A percentile compares a stretch with the other conserved stretches of the same genome.
phyloP scores from a whole-genome alignment of 1,284 basidiomycete genomes.

The Heterobasidion irregulare region DNA sequence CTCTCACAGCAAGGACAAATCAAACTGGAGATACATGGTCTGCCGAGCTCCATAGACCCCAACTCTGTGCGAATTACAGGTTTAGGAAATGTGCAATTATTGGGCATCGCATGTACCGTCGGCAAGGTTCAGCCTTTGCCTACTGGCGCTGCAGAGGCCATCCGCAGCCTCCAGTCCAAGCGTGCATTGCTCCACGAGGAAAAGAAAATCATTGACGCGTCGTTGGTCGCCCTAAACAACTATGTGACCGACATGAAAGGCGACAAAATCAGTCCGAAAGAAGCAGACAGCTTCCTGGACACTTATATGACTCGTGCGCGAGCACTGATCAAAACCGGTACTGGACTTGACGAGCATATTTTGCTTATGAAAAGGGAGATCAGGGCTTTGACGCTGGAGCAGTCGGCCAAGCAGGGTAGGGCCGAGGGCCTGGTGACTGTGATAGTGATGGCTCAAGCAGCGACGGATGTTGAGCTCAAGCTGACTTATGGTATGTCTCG shows the following conservation, averaged over 20 bases:
- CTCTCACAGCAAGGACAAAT: conserved; percentile 36
- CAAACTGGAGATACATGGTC: conserved; percentile 34
- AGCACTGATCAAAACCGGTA: conserved; percentile 26
- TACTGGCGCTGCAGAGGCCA: conserved; percentile 20
- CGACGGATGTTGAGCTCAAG: conserved; percentile 31
- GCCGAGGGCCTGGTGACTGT: conserved; percentile 28
- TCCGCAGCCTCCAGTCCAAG: conserved; percentile 26
- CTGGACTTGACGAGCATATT: conserved; percentile 31
- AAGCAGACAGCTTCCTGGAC: conserved; percentile 27
- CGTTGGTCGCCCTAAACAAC: conserved; percentile 29
- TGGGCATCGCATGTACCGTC: conserved; percentile 38
- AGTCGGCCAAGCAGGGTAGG: conserved; percentile 25
- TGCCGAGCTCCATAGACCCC: conserved; percentile 38
- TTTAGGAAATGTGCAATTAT: conserved; percentile 33
- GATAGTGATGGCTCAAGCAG: conserved; percentile 28
- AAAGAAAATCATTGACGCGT: conserved; percentile 28
- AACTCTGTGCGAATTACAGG: conserved; percentile 41
- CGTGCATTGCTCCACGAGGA: conserved; percentile 26
- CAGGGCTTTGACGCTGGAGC: conserved; percentile 22
- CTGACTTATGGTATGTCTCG: conserved; percentile 44
- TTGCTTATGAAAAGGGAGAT: conserved; percentile 32
- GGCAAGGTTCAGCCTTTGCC: conserved; percentile 12
- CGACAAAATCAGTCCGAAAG: conserved; percentile 26
- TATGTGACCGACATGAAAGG: conserved; percentile 36
- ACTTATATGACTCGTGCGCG: conserved; percentile 18